Evolutionary conservation across 805 yeast genomes (phyloP).

Genomic region (Sugiyamaella americana): DNA sequence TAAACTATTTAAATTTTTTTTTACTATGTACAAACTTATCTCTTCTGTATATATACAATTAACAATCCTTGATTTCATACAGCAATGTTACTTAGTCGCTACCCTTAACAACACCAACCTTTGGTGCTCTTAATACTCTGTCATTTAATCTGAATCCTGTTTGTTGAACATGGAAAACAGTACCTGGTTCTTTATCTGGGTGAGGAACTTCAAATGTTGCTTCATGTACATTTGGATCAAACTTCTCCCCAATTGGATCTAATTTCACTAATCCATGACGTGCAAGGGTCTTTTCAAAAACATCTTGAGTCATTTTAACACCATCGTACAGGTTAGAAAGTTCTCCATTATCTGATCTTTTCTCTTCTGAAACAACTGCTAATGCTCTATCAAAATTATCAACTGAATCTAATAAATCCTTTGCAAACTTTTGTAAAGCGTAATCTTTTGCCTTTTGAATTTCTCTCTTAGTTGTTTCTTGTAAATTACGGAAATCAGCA

Average conservation of each 20-base stretch:
- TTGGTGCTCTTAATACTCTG: constrained; percentile 90
- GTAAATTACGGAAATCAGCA: constrained; percentile 90
- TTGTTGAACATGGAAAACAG: constrained; percentile 89
- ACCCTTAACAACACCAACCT: constrained; percentile 85
- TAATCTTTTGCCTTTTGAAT: constrained; percentile 80
- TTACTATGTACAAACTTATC: neutral
- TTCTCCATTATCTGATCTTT: constrained; percentile 41
- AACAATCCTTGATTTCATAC: constrained; percentile 2
- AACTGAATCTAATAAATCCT: constrained; percentile 79
- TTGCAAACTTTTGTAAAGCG: constrained; percentile 88
- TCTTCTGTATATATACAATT: constrained; percentile 6
- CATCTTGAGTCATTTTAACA: constrained; percentile 80
- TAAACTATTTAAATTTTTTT: neutral
- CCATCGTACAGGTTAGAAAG: constrained; percentile 78
- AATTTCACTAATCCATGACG: constrained; percentile 77
- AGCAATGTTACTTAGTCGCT: constrained; percentile 26
- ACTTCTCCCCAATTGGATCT: constrained; percentile 76
- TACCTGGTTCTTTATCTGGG: constrained; percentile 85
- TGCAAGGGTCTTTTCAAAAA: constrained; percentile 75
- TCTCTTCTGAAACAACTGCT: constrained; percentile 46
- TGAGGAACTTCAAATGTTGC: constrained; percentile 85
- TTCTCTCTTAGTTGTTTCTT: constrained; percentile 83
- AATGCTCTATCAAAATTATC: constrained; percentile 89
- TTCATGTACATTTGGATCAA: constrained; percentile 89
- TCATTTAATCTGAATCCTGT: constrained; percentile 80